Base-by-base conservation (phyloP, 1,284 basidiomycete genomes). In the Rhodofomes roseus region DNA sequence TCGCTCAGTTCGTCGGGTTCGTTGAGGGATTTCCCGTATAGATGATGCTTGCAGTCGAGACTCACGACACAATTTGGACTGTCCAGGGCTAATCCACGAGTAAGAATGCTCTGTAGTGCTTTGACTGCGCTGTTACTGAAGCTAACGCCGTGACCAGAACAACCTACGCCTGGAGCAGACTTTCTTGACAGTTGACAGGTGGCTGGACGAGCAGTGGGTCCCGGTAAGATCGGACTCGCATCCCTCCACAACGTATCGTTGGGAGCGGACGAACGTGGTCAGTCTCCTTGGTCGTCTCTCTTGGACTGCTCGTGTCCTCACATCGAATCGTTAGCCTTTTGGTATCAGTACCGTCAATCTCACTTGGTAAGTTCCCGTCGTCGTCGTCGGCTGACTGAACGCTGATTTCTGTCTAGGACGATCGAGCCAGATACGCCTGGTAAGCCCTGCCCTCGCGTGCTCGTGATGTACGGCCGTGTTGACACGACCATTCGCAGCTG, bases 161-260 rank as follows among this genome's bases (percentile, higher is more conserved):
- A 90, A 93, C 68, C 79, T 92, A 29, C 82, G 85, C 18, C 78
- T 93, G 11, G 90, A 92, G 68, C 78, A 77, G 31, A 91, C 89
- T 0, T 93, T 89, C 78, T 75, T 93, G 55, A 83, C 79, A 7
- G 80, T 93, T 39, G 88, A 92, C 63, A 80, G 78, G 52, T 73
- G 79, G 25, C 71, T 78, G 7, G 70, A 76, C 29, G 81, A 78
- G 11, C 68, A 75, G 53, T 93, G 89, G 89, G 73, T 62, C 57
- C 69, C 79, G 0, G 82, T 87, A 53, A 77, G 85, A 48, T 87
- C 89, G 2, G 92, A 94, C 72, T 91, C 90, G 14, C 91, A 93
- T 71, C 89, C 89, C 31, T 92, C 89, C 8, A 93, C 92, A 1
- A 81, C 78, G 22, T 91, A 83, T 70, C 77, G 80, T 58, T 93